A percentile compares a stretch with the other conserved stretches of the same genome.
Evolutionary conservation across 495 filamentous ascomycete genomes (phyloP).

Genomic region (Penicillium steckii): DNA sequence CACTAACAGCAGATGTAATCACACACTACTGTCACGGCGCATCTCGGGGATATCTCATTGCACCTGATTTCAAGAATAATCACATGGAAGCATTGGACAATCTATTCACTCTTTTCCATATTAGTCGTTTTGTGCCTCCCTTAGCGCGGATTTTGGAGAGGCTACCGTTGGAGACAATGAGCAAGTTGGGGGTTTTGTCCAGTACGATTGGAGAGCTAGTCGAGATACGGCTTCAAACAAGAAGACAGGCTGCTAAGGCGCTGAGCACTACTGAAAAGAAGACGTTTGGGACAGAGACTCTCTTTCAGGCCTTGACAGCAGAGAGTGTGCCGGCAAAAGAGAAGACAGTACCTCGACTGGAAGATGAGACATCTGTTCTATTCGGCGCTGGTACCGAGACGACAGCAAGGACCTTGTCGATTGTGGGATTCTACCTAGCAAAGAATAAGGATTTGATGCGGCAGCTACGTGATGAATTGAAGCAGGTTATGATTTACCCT

Average conservation of each 20-base stretch:
- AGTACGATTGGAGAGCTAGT: slow-evolving; percentile 17
- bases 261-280: slow-evolving; percentile 18
- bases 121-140: slow-evolving; percentile 28
- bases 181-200: slow-evolving; percentile 15
- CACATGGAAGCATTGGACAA: slow-evolving; percentile 17
- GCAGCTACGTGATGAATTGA: slow-evolving; percentile 31
- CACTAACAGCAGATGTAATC: slow-evolving; percentile 44
- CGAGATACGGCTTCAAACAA: slow-evolving; percentile 15
- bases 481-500: slow-evolving; percentile 27
- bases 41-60: slow-evolving; percentile 30
- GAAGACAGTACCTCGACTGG: slow-evolving; percentile 26
- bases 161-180: slow-evolving; percentile 15
- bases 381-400: slow-evolving; percentile 46
- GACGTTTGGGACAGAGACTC: background rate
- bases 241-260: slow-evolving; percentile 15
- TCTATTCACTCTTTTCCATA: slow-evolving; percentile 15
- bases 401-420: slow-evolving; percentile 23
- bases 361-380: slow-evolving; percentile 36
- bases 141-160: slow-evolving; percentile 11
- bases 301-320: slow-evolving; percentile 22
- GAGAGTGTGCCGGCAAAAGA: slow-evolving; percentile 24
- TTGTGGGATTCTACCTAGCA: slow-evolving; percentile 21
- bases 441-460: slow-evolving; percentile 2
- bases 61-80: slow-evolving; percentile 17
- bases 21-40: slow-evolving; percentile 42